Evolutionary conservation across 805 yeast species (phyloP).

Genomic region (Spathaspora sp.): DNA sequence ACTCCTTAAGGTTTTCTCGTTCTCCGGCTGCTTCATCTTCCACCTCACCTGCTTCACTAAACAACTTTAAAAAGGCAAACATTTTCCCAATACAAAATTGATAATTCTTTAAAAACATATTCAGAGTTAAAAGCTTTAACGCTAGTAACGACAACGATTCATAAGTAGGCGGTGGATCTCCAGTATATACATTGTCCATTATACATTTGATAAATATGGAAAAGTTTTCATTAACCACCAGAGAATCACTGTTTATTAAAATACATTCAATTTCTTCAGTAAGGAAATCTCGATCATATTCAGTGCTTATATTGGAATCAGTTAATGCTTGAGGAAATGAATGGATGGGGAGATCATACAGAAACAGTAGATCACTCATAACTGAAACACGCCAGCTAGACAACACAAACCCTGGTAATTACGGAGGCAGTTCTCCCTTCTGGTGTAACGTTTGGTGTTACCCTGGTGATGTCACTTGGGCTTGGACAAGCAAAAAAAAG

Average conservation of each 20-base stretch:
- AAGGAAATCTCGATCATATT: conserved; percentile 1
- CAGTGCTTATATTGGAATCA: neutral
- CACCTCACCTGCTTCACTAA: conserved; percentile 6
- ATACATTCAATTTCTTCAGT: conserved; percentile 9
- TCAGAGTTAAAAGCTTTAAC: conserved; percentile 32
- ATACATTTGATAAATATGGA: conserved; percentile 30
- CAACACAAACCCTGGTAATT: no score
- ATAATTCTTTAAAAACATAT: conserved; percentile 34
- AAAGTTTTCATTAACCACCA: conserved; percentile 37
- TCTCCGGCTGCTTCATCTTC: conserved; percentile 11
- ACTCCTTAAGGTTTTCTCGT: conserved; percentile 26
- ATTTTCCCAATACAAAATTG: conserved; percentile 35
- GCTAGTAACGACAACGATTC: conserved; percentile 31
- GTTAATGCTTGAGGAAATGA: conserved; percentile 1
- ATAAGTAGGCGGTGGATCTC: conserved; percentile 17
- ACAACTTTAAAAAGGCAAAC: conserved; percentile 30
- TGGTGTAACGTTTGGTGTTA: no score
- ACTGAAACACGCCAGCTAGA: no score
- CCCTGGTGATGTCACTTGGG: neutral
- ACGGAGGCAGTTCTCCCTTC: no score
- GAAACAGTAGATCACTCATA: neutral
- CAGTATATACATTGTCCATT: conserved; percentile 25
- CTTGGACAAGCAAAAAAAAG: neutral
- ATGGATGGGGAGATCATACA: neutral
- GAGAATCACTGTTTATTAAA: conserved; percentile 34